Base-by-base conservation (phyloP, 2,329 filamentous ascomycete species). In the Endoconidiophora polonica region DNA sequence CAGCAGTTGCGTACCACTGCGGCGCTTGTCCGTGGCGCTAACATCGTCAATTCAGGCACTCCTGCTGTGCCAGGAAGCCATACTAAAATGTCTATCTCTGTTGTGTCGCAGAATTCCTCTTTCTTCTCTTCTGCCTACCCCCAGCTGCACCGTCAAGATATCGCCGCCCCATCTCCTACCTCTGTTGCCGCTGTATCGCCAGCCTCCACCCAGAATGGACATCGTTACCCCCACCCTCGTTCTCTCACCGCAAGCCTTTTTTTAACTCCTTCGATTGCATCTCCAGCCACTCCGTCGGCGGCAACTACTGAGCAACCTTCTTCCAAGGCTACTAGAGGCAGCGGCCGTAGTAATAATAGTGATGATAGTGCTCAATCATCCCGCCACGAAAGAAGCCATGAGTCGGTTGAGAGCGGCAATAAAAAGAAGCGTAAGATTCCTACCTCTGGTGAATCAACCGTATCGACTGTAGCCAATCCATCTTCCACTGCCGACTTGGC, bases 361-460 rank as follows among this genome's bases (percentile, higher is more conserved):
- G 6, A 33, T 10, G 26, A 33, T 10, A 33, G 6, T 10, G 7
- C 6, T 23, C 40, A 42, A 20, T 37, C 40, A 24, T 33, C 23
- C 45, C 14, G 44, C 39, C 41, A 37, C 33, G 12, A 48, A 48
- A 26, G 88, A 12, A 96, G 96, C 63, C 91, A 98, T 63, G 91
- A 86, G 5, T 94, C 4, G 7, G 7, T 95, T 59, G 91, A 98
- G 65, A 96, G 96, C 59, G 94, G 86, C 36, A 96, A 94, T 64
- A 98, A 98, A 63, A 98, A 98, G 67, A 98, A 98, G 66, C 77
- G 91, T 57, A 98, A 98, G 67, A 96, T 98, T 37, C 91, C 91
- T 0, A 87, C 87, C 0, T 86, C 86, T 7, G 83, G 85, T 16
- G 83, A 85, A 58, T 10, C 26, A 33, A 2, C 12, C 12, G 5